Evolutionary conservation across 768 basidiomycete species (phyloP), one percentile per base, ranked within the genome.

Genomic region (Crassisporium funariophilum): DNA sequence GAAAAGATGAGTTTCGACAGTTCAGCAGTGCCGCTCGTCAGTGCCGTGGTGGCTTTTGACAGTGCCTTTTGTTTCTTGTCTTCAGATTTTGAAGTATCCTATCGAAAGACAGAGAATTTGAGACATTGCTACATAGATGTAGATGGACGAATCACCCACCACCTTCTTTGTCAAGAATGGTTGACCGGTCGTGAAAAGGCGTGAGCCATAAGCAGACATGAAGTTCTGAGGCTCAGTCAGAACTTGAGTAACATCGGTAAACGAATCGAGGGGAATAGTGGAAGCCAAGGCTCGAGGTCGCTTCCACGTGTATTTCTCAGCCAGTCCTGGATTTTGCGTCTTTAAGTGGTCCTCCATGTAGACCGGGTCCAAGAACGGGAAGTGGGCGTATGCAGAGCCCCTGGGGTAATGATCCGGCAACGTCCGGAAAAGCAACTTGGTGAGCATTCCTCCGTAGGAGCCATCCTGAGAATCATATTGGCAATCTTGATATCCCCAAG

Each of bases 401-500:
- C 73, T 67, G 9, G 81, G 78, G 63, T 86, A 93, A 51, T 85
- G 73, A 16, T 82, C 67, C 0, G 89, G 89, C 22, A 93, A 70
- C 15, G 80, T 81, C 38, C 79, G 75, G 74, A 86, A 85, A 43
- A 93, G 75, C 20, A 93, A 69, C 56, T 81, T 86, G 12, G 79
- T 81, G 49, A 92, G 74, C 66, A 88, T 76, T 13, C 88, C 89
- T 13, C 89, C 90, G 49, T 76, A 84, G 0, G 88, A 86, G 20
- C 88, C 86, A 52, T 91, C 84, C 29, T 75, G 57, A 22, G 68
- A 58, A 65, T 88, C 76, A 34, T 75, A 74, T 66, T 82, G 79
- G 59, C 82, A 84, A 61, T 90, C 84, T 46, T 81, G 71, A 61
- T 79, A 90, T 19, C 88, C 90, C 89, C 90, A 93, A 1, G 81